Base-by-base conservation (phyloP, 2,329 filamentous ascomycete genomes). In the Fusarium chaquense region DNA sequence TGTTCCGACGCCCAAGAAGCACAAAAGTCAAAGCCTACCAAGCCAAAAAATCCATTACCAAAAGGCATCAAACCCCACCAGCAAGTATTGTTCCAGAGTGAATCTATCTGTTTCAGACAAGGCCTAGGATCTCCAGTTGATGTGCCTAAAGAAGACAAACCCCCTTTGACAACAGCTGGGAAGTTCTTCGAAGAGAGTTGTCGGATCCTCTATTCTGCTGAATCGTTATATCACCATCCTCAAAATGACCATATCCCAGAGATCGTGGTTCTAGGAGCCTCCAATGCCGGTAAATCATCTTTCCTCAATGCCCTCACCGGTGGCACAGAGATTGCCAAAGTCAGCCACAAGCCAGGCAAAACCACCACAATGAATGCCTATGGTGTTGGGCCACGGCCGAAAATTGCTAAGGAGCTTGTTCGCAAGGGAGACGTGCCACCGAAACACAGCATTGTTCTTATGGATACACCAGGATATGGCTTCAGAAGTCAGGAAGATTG, bases 231-330 rank as follows among this genome's bases (percentile, higher is more conserved):
- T 55, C 75, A 85, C 73, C 81, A 89, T 62, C 81, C 81, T 32
- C 75, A 81, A 72, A 89, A 89, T 76, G 82, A 82, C 26, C 80
- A 81, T 65, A 78, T 84, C 6, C 87, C 87, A 45, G 87, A 89
- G 69, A 87, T 97, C 52, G 91, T 93, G 76, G 86, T 97, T 46
- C 88, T 97, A 38, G 93, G 93, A 44, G 93, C 94, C 74, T 94
- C 93, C 70, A 97, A 97, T 76, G 93, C 94, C 43, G 93, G 93
- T 76, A 97, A 97, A 78, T 96, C 93, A 3, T 93, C 93, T 18
- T 91, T 97, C 71, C 90, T 97, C 80, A 97, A 97, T 76, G 91
- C 91, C 20, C 86, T 97, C 35, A 87, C 90, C 3, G 90, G 90
- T 35, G 69, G 73, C 5, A 65, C 73, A 26, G 74, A 76, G 26